phyloP scores from a whole-genome alignment of 441 rosid species.

The Pelargonium cotyledonis region DNA sequence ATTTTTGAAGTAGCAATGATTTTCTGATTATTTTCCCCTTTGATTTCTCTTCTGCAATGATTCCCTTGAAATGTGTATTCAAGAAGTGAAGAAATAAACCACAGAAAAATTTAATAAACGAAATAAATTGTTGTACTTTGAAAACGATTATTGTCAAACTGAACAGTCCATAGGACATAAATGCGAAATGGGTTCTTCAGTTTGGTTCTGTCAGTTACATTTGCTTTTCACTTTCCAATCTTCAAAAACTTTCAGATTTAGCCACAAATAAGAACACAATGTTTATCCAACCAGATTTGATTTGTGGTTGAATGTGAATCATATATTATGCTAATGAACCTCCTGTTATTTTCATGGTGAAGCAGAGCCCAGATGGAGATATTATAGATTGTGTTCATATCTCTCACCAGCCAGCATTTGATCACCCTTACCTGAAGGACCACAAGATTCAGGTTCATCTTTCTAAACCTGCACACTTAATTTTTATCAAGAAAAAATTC shows the following conservation, averaged over 20 bases:
- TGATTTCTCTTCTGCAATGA: conserved; percentile 26
- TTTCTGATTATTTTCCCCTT: conserved; percentile 18
- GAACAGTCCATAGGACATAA: conserved; percentile 1
- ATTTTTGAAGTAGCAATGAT: conserved; percentile 17
- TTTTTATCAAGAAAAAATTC: neutral
- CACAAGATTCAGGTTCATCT: conserved; percentile 84
- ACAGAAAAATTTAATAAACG: neutral
- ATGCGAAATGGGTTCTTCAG: conserved; percentile 6
- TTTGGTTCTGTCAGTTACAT: neutral
- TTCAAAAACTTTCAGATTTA: no score
- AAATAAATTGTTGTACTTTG: neutral
- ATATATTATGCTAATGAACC: conserved; percentile 15
- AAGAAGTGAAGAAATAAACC: conserved; percentile 11
- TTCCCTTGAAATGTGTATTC: conserved; percentile 21
- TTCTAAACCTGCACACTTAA: neutral
- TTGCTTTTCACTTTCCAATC: no score
- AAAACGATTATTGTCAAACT: neutral
- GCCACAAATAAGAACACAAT: neutral
- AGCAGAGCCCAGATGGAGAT: conserved; percentile 97
- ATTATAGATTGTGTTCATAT: conserved; percentile 77
- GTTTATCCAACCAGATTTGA: neutral
- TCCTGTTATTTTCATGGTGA: neutral
- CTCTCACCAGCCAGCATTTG: conserved; percentile 88
- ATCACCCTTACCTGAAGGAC: conserved; percentile 93
- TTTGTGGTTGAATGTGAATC: conserved; percentile 9